phyloP scores from a whole-genome alignment of 805 yeast species.

The Pichia membranifaciens region DNA sequence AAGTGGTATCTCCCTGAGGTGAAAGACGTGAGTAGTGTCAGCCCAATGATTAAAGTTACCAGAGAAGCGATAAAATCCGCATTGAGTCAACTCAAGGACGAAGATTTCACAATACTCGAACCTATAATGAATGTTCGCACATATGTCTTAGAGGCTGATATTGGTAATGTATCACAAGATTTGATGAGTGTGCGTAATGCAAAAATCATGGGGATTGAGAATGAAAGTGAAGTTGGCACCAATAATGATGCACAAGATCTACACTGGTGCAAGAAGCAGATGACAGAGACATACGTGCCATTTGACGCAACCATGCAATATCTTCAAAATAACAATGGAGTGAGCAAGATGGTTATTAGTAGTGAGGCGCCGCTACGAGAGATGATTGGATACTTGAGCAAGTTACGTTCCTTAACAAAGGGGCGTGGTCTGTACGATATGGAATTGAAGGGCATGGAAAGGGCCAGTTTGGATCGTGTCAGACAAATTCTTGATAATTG shows the following conservation, averaged over 20 bases:
- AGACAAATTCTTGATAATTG: slow-evolving; percentile 28
- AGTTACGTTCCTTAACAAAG: slow-evolving; percentile 75
- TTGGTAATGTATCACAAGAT: slow-evolving; percentile 84
- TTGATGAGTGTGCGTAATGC: slow-evolving; percentile 76
- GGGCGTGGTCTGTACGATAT: slow-evolving; percentile 83
- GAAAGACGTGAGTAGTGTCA: slow-evolving; percentile 36
- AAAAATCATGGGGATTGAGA: slow-evolving; percentile 63
- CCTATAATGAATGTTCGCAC: slow-evolving; percentile 81
- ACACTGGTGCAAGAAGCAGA: slow-evolving; percentile 47
- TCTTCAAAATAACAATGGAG: slow-evolving; percentile 20
- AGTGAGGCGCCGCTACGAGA: slow-evolving; percentile 83
- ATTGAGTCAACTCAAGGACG: slow-evolving; percentile 25
- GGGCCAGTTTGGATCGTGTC: slow-evolving; percentile 51
- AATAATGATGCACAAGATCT: slow-evolving; percentile 25
- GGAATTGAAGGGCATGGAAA: slow-evolving; percentile 69
- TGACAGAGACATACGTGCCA: slow-evolving; percentile 65
- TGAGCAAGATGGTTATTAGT: slow-evolving; percentile 49
- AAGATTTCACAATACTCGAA: slow-evolving; percentile 58
- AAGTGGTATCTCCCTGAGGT: slow-evolving; percentile 44
- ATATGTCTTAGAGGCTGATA: slow-evolving; percentile 58
- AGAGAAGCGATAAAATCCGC: slow-evolving; percentile 40
- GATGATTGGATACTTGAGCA: slow-evolving; percentile 83
- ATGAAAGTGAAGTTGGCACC: slow-evolving; percentile 34
- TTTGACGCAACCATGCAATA: slow-evolving; percentile 58
- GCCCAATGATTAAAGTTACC: slow-evolving; percentile 40